A percentile compares a stretch with the other conserved stretches of the same genome.
phyloP scores from a whole-genome alignment of 345 rosid species.

The Linum lewisii region DNA sequence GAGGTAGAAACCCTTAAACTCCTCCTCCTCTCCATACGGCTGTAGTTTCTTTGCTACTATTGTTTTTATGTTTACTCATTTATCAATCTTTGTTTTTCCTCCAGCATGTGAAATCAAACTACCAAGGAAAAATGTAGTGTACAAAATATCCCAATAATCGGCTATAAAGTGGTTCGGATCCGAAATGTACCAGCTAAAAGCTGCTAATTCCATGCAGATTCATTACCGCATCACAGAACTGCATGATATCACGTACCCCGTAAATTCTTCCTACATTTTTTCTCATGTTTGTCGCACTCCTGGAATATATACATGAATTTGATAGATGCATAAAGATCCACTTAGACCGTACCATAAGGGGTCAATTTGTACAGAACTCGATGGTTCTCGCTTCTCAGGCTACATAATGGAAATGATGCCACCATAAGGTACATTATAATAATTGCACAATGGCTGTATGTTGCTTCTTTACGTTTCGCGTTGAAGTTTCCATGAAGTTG shows the following conservation, averaged over 20 bases:
- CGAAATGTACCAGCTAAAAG: slow-evolving; percentile 1
- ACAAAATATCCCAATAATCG: slow-evolving; percentile 10
- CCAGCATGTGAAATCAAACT: slow-evolving; percentile 63
- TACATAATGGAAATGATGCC: background rate
- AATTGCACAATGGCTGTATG: too few relatives aligned
- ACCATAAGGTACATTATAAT: background rate
- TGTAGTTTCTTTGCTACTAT: background rate
- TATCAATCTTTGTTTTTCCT: slow-evolving; percentile 6
- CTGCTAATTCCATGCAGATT: background rate
- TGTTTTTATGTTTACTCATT: background rate
- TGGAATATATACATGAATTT: background rate
- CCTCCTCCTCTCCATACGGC: too few relatives aligned
- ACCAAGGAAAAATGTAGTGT: slow-evolving; percentile 19
- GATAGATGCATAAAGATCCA: background rate
- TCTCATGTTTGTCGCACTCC: background rate
- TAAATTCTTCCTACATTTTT: background rate
- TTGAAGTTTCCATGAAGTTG: background rate
- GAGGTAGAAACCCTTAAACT: slow-evolving; percentile 40
- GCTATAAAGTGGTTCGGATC: slow-evolving; percentile 1
- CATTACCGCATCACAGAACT: background rate
- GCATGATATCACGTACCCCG: background rate
- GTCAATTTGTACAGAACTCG: background rate
- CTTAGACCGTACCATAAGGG: too few relatives aligned
- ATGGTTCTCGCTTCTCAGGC: background rate
- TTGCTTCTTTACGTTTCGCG: background rate